Conservation (phyloP, 228 moss, liverwort and hornwort species). For the Sphagnum magellanicum region DNA sequence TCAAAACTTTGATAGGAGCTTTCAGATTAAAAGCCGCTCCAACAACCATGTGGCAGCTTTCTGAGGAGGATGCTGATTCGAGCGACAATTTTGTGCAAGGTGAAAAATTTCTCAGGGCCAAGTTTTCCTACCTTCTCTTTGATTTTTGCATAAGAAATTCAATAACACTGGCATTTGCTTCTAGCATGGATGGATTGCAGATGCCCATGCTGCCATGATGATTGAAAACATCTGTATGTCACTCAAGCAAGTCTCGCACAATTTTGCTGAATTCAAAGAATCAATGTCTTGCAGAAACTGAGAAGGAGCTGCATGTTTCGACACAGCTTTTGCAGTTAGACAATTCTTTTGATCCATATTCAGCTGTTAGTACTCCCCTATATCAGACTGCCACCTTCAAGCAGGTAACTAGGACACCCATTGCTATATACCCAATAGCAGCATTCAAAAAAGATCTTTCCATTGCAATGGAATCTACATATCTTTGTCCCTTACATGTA, state of each 20-base stretch:
- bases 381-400: constrained; percentile 86
- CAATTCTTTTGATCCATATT: constrained; percentile 45
- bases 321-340: constrained; percentile 76
- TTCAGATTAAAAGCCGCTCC: constrained; percentile 23
- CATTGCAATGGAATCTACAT: background rate
- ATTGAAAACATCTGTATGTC: background rate
- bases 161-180: background rate
- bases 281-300: constrained; percentile 2
- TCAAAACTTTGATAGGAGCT: background rate
- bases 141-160: background rate
- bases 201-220: background rate
- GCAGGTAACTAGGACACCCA: constrained; percentile 23
- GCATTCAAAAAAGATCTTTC: background rate
- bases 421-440: background rate
- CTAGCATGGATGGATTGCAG: background rate
- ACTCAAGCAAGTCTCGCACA: too few species aligned
- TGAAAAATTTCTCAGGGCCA: background rate
- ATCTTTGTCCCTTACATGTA: background rate
- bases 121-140: background rate
- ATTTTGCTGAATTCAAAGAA: background rate
- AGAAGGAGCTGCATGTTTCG: constrained; percentile 51
- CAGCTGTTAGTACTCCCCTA: constrained; percentile 59
- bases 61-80: constrained; percentile 31
- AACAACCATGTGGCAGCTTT: constrained; percentile 23
- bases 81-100: constrained; percentile 23